Conservation (phyloP, 495 filamentous ascomycete species). For the Trichoderma parareesei region DNA sequence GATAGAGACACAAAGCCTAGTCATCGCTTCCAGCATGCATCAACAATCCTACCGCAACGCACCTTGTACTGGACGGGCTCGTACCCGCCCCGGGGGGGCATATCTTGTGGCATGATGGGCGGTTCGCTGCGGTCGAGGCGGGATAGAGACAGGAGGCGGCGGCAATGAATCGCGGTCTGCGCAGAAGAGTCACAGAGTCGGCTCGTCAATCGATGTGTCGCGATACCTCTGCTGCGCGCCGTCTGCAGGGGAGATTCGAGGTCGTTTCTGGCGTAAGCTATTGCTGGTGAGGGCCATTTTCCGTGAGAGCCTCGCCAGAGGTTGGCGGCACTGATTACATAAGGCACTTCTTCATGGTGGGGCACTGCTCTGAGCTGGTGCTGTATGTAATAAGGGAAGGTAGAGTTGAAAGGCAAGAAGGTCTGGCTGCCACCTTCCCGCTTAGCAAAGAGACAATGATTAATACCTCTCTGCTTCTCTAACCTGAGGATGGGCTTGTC, state of each 20-base stretch:
- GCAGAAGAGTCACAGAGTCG: not conserved
- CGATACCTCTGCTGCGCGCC: not conserved
- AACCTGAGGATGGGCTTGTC: too few species aligned
- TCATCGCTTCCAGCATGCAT: slow-evolving; percentile 2
- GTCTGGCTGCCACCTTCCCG: not conserved
- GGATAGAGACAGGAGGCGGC: not conserved
- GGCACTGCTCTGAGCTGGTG: not conserved
- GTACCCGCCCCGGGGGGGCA: slow-evolving; percentile 92
- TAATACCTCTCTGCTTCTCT: too few species aligned
- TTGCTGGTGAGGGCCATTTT: not conserved
- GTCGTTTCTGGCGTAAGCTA: slow-evolving; percentile 4
- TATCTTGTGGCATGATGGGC: slow-evolving; percentile 69
- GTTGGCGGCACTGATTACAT: slow-evolving; percentile 5
- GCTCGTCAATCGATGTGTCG: not conserved
- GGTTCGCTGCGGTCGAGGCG: slow-evolving; percentile 14
- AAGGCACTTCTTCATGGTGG: not conserved
- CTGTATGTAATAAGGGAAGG: too few species aligned
- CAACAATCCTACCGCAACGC: slow-evolving; percentile 20
- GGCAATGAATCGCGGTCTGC: not conserved
- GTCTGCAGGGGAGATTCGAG: not conserved
- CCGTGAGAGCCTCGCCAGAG: not conserved
- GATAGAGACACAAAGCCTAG: not conserved
- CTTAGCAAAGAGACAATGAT: not conserved
- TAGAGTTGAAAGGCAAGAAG: not conserved
- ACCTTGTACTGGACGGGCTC: slow-evolving; percentile 94